A percentile compares a stretch with the other conserved stretches of the same genome.
These are phyloP conservation scores for Aspergillus melleus DNA, from an alignment of 2,329 filamentous ascomycete genomes.

Conservation along the genomic window DNA sequence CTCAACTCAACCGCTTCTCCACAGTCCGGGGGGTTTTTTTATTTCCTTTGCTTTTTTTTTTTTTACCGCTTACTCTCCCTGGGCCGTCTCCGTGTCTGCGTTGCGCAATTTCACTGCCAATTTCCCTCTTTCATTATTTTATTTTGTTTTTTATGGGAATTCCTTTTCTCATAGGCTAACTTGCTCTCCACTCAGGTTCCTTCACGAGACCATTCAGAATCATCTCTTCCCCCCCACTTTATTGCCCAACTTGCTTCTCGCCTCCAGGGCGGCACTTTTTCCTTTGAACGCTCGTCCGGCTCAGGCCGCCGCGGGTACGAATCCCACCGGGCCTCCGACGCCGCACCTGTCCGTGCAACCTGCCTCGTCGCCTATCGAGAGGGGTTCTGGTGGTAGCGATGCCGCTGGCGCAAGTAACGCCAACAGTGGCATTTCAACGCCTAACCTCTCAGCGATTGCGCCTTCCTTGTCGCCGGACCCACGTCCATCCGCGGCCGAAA, in stretches of 20 bases:
- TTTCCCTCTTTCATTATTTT: not conserved
- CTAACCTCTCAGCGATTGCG: constrained; percentile 11
- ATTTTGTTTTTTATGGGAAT: not conserved
- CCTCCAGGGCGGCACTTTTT: constrained; percentile 76
- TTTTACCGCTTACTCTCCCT: constrained; percentile 5
- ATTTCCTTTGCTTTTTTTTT: no score
- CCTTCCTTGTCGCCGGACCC: constrained; percentile 19
- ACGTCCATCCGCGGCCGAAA: constrained; percentile 30
- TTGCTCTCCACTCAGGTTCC: constrained; percentile 36
- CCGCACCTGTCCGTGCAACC: constrained; percentile 26
- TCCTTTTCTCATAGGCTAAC: constrained; percentile 4
- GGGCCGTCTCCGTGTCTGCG: constrained; percentile 1
- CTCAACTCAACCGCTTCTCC: constrained; percentile 16
- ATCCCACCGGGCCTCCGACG: constrained; percentile 16
- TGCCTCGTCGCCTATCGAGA: constrained; percentile 17
- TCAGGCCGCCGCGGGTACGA: constrained; percentile 23
- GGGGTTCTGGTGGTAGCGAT: constrained; percentile 14
- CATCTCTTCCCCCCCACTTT: constrained; percentile 63
- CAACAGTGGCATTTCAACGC: constrained; percentile 20
- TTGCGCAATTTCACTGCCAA: constrained; percentile 15
- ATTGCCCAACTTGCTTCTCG: constrained; percentile 59
- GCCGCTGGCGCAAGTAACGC: constrained; percentile 20
- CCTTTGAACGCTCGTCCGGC: constrained; percentile 77
- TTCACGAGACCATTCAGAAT: constrained; percentile 54
- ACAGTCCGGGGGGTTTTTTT: constrained; percentile 15